Evolutionary conservation across 1,139 yeast genomes (phyloP).

Genomic region (Saccharomyces hybrid): DNA sequence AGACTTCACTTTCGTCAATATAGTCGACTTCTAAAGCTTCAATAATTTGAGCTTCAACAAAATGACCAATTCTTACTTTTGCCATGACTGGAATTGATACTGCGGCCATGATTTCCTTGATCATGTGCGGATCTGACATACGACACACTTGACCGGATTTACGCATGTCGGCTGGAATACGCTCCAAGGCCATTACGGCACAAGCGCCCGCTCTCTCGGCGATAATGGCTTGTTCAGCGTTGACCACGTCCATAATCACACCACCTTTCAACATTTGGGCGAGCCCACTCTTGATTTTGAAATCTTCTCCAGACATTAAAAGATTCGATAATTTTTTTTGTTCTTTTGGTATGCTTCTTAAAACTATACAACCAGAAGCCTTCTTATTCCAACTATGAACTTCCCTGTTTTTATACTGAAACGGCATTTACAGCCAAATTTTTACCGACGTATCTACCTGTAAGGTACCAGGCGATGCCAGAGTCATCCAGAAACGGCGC

Average conservation of each 20-base stretch:
- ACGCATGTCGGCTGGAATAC: slow-evolving; percentile 83
- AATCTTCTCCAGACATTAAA: slow-evolving; percentile 21
- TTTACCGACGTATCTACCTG: not conserved
- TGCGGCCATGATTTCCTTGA: slow-evolving; percentile 59
- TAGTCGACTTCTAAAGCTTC: slow-evolving; percentile 70
- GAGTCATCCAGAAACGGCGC: not conserved
- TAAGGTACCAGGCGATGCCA: not conserved
- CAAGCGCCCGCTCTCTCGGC: slow-evolving; percentile 86
- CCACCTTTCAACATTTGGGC: slow-evolving; percentile 87
- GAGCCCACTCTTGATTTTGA: slow-evolving; percentile 68
- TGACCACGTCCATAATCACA: slow-evolving; percentile 57
- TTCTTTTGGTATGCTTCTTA: not conserved
- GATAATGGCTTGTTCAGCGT: slow-evolving; percentile 51
- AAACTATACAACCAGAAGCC: not conserved
- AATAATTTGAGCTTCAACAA: slow-evolving; percentile 74
- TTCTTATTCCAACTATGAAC: not conserved
- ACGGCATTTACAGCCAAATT: not conserved
- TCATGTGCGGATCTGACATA: slow-evolving; percentile 83
- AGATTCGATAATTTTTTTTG: not conserved
- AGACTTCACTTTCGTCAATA: slow-evolving; percentile 78
- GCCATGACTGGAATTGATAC: slow-evolving; percentile 82
- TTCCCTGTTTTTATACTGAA: not conserved
- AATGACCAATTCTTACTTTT: slow-evolving; percentile 78
- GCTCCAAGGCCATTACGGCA: slow-evolving; percentile 85
- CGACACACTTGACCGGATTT: slow-evolving; percentile 78